phyloP scores from a whole-genome alignment of 306 rosid genomes.

The Glycine latifolia region DNA sequence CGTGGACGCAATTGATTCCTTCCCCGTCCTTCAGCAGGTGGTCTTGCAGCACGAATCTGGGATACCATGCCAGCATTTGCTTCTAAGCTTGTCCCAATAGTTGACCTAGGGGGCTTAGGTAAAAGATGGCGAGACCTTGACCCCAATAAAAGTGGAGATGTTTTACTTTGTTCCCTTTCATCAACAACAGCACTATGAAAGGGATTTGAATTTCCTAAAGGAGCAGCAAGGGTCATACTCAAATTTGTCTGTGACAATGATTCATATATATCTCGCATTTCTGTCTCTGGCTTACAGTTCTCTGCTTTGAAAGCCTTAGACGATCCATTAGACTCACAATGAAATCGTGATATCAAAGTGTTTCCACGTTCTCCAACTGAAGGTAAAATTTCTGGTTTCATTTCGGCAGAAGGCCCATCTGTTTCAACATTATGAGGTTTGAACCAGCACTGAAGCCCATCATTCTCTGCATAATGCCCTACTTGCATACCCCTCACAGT shows the following conservation, averaged over 20 bases:
- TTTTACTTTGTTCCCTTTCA: constrained; percentile 73
- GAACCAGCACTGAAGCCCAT: constrained; percentile 71
- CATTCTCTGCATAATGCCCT: constrained; percentile 58
- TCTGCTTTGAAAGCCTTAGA: constrained; percentile 69
- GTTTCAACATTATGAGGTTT: constrained; percentile 63
- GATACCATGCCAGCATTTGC: constrained; percentile 68
- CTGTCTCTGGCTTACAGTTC: constrained; percentile 57
- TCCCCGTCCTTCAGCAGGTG: constrained; percentile 99
- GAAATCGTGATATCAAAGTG: constrained; percentile 57
- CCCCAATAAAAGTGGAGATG: constrained; percentile 65
- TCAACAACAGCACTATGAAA: constrained; percentile 56
- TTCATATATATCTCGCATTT: constrained; percentile 70
- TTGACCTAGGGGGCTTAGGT: constrained; percentile 87
- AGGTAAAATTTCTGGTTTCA: constrained; percentile 69
- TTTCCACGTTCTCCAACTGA: constrained; percentile 62
- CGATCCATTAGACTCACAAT: constrained; percentile 63
- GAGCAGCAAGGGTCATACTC: constrained; percentile 74
- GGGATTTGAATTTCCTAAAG: constrained; percentile 65
- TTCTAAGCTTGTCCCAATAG: constrained; percentile 67
- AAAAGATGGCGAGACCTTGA: constrained; percentile 81
- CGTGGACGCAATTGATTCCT: constrained; percentile 98
- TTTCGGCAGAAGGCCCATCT: constrained; percentile 59
- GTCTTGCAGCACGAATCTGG: constrained; percentile 95
- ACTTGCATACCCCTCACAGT: constrained; percentile 57
- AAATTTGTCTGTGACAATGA: constrained; percentile 75